A percentile compares a stretch with the other conserved stretches of the same genome.
phyloP scores from a whole-genome alignment of 1,284 basidiomycete species.

The Xanthoconium separans region DNA sequence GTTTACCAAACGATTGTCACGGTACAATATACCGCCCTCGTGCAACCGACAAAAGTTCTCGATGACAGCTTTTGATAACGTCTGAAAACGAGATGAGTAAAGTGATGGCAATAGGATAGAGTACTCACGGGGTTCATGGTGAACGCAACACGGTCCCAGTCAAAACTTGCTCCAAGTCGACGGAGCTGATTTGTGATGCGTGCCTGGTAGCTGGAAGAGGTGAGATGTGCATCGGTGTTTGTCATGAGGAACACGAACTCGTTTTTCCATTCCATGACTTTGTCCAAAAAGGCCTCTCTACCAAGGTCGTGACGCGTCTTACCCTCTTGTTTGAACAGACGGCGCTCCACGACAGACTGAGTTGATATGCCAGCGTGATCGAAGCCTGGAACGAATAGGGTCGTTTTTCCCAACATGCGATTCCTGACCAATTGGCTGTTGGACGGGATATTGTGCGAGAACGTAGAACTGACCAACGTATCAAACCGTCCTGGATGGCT shows the following conservation, averaged over 20 bases:
- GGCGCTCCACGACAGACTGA: slow-evolving; percentile 96
- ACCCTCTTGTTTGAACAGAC: slow-evolving; percentile 82
- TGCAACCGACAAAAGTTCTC: slow-evolving; percentile 92
- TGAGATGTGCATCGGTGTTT: slow-evolving; percentile 7
- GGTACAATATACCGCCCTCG: slow-evolving; percentile 94
- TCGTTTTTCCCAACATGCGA: slow-evolving; percentile 94
- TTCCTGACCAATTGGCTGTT: slow-evolving; percentile 56
- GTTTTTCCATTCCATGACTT: slow-evolving; percentile 97
- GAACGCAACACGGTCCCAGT: slow-evolving; percentile 93
- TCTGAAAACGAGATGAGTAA: slow-evolving; percentile 39
- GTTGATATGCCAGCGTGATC: slow-evolving; percentile 99
- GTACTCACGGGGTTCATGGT: slow-evolving; percentile 86
- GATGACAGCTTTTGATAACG: slow-evolving; percentile 82
- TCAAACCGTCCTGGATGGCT: slow-evolving; percentile 87
- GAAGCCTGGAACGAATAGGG: slow-evolving; percentile 91
- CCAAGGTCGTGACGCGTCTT: slow-evolving; percentile 93
- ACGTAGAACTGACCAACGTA: slow-evolving; percentile 69
- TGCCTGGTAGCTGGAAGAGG: slow-evolving; percentile 69
- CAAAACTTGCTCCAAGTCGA: slow-evolving; percentile 90
- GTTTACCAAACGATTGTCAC: slow-evolving; percentile 96
- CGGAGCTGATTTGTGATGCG: slow-evolving; percentile 91
- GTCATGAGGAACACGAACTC: slow-evolving; percentile 55
- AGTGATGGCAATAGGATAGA: not conserved
- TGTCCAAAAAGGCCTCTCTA: slow-evolving; percentile 88
- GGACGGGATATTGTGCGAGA: not conserved